Base-by-base conservation (phyloP, 208 protist species). In the Crithidia sp. region DNA sequence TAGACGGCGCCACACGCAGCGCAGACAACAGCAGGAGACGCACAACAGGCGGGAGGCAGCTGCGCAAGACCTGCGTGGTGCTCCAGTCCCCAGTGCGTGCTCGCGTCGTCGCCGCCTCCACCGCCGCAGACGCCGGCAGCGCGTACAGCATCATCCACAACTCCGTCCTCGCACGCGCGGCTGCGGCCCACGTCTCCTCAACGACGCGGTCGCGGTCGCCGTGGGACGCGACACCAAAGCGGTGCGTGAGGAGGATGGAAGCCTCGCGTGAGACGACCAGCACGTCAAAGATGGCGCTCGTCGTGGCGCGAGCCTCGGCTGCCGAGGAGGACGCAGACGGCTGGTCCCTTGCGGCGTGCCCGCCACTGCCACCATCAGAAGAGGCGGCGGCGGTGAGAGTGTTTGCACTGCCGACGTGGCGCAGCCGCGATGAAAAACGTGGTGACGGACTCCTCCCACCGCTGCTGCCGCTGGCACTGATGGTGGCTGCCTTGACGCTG, bases 171-270 rank as follows among this genome's bases (percentile, higher is more conserved):
- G 76, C 71, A n/a, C 69, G 73, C 37, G 73, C 68, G 36, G 76
- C 53, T 19, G 60, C 69, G 4, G 83, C 77, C 84, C 84, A 88
- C n/a, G 72, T 58, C 19, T 82, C 84, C 64, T 88, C 84, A n/a
- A 88, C 19, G 14, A 47, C 67, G 52, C 8, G 14, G 52, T 68
- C 68, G 47, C 83, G 79, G 14, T 78, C 17, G 4, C 10, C 16
- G 9, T 9, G 2, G 41, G 2, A 3, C 16, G 37, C 45, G 2
- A 88, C 37, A 44, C 60, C 60, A 57, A 71, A 88, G 49, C 61
- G 74, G 28, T 71, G 49, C 13, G 65, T 50, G 12, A 85, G 79
- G 43, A 79, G 13, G 14, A 59, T 28, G 2, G 58, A 45, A 47
- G 75, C 36, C 17, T 83, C 76, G 36, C 28, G 19, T 36, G 73